Evolutionary conservation across 495 filamentous ascomycete species (phyloP).

Genomic region (Penicillium cataractarum): DNA sequence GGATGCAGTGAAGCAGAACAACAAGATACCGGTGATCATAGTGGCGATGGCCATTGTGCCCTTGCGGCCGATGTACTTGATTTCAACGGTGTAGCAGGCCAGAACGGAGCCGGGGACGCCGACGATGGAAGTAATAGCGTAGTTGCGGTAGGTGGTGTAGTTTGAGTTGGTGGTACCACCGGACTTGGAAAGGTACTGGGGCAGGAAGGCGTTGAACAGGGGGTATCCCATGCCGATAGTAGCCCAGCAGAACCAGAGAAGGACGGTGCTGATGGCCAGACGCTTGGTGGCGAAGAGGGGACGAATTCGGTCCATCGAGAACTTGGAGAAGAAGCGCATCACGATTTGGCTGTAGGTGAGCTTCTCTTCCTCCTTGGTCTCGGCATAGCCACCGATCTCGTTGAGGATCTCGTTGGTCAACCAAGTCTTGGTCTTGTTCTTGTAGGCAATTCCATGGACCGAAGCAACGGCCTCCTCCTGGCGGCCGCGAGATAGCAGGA

Average conservation of each 20-base stretch:
- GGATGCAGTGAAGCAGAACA: constrained; percentile 63
- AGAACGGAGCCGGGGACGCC: constrained; percentile 60
- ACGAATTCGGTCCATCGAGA: constrained; percentile 56
- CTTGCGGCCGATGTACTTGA: constrained; percentile 63
- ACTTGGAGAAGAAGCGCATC: constrained; percentile 55
- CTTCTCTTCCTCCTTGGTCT: constrained; percentile 35
- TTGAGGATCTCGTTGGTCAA: constrained; percentile 56
- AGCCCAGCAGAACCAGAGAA: constrained; percentile 61
- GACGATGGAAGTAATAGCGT: constrained; percentile 61
- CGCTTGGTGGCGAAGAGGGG: constrained; percentile 58
- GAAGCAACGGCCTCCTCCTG: constrained; percentile 74
- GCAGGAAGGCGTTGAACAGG: constrained; percentile 63
- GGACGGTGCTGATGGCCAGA: constrained; percentile 49
- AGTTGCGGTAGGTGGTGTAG: constrained; percentile 61
- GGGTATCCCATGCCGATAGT: constrained; percentile 63
- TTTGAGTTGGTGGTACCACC: constrained; percentile 43
- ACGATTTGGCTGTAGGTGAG: constrained; percentile 51
- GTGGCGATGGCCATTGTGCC: constrained; percentile 60
- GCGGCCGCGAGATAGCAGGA: constrained; percentile 68
- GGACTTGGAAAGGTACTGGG: constrained; percentile 56
- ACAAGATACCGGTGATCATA: constrained; percentile 57
- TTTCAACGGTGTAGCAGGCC: constrained; percentile 58
- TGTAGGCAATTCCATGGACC: constrained; percentile 63
- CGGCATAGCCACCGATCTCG: constrained; percentile 54
- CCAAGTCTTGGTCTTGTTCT: constrained; percentile 57